Evolutionary conservation across 768 basidiomycete species (phyloP).

Genomic region (Daedalea quercina): DNA sequence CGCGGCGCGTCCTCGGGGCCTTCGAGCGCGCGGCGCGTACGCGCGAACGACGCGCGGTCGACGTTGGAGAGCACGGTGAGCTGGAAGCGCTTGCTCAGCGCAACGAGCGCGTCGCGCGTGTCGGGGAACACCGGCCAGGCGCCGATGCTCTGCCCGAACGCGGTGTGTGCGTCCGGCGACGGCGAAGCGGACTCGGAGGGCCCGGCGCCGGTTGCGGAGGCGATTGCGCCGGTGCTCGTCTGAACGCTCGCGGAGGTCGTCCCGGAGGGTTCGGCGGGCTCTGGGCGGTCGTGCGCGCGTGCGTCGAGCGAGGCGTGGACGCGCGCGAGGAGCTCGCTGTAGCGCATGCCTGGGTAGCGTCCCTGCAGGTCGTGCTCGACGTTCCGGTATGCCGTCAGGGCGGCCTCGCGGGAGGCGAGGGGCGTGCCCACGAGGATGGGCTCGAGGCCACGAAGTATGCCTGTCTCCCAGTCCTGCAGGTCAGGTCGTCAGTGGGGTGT

Average conservation of each 20-base stretch:
- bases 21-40: constrained; percentile 49
- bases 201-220: constrained; percentile 6
- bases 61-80: constrained; percentile 75
- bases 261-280: constrained; percentile 24
- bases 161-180: constrained; percentile 3
- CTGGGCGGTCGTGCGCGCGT: constrained; percentile 23
- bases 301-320: constrained; percentile 27
- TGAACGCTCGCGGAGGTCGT: background rate
- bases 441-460: constrained; percentile 47
- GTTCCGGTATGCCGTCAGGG: constrained; percentile 41
- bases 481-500: background rate
- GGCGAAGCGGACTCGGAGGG: constrained; percentile 8
- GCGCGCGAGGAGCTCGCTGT: constrained; percentile 50
- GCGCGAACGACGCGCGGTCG: constrained; percentile 54
- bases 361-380: constrained; percentile 53
- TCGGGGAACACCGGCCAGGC: constrained; percentile 66
- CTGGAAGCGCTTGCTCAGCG: constrained; percentile 56
- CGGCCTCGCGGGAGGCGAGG: constrained; percentile 45
- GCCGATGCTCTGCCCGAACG: constrained; percentile 54
- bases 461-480: constrained; percentile 70
- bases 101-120: constrained; percentile 49
- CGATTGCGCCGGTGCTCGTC: background rate
- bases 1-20: constrained; percentile 8
- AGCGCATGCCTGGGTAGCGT: constrained; percentile 51
- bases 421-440: constrained; percentile 36